phyloP scores from a whole-genome alignment of 148 eudicot species.

The Vaccinium myrtillus region DNA sequence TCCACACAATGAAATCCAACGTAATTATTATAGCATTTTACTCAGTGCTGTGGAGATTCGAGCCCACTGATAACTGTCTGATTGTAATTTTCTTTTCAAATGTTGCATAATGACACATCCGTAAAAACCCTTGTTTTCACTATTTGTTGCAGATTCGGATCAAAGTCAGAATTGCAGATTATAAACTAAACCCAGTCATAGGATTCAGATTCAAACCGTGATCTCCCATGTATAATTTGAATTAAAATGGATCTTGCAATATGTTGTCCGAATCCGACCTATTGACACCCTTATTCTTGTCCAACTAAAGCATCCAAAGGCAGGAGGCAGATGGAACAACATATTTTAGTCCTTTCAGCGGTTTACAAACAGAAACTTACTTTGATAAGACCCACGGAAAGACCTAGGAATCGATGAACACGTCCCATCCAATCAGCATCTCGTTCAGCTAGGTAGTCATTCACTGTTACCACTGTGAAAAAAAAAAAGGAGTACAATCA shows the following conservation, averaged over 20 bases:
- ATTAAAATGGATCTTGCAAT: not conserved
- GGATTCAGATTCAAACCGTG: not conserved
- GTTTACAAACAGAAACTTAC: constrained; percentile 34
- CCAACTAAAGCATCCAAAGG: constrained; percentile 8
- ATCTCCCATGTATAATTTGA: not conserved
- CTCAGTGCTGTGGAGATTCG: not conserved
- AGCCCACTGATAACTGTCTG: not conserved
- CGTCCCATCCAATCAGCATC: constrained; percentile 99
- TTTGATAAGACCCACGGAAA: constrained; percentile 98
- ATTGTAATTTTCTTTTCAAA: not conserved
- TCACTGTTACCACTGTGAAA: constrained; percentile 87
- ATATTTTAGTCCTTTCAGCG: not conserved
- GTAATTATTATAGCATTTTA: not conserved
- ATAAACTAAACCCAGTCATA: not conserved
- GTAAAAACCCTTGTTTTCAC: constrained; percentile 1
- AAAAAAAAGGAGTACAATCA: constrained; percentile 18
- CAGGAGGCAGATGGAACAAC: not conserved
- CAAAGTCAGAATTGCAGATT: not conserved
- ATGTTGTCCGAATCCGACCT: not conserved
- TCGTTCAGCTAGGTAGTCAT: constrained; percentile 96
- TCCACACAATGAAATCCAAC: not conserved
- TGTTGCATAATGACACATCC: not conserved
- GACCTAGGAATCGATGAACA: constrained; percentile 96
- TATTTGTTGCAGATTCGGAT: constrained; percentile 1
- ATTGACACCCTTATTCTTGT: not conserved